Evolutionary conservation across 83 land plant species (phyloP).

Genomic region (Diphasiastrum complanatum): DNA sequence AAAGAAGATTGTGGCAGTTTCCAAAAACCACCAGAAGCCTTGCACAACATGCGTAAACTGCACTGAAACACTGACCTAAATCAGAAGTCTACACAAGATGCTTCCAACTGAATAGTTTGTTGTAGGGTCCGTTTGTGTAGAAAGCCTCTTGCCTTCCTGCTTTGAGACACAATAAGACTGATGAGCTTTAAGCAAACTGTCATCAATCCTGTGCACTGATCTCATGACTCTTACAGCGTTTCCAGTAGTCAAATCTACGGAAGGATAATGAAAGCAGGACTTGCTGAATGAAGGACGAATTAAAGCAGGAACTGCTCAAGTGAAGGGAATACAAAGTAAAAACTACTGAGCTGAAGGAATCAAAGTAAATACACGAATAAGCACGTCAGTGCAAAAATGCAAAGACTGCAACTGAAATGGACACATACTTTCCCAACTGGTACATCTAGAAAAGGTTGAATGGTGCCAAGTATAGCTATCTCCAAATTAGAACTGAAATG

Average conservation of each 20-base stretch:
- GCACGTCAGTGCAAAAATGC: too few relatives aligned
- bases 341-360: too few relatives aligned
- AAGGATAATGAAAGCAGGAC: not conserved
- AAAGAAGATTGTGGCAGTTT: not conserved
- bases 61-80: conserved; percentile 29
- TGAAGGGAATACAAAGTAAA: not conserved
- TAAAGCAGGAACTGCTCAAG: not conserved
- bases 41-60: conserved; percentile 22
- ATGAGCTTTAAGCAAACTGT: conserved; percentile 17
- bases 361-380: too few relatives aligned
- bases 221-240: not conserved
- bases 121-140: conserved; percentile 25
- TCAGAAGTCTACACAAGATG: conserved; percentile 26
- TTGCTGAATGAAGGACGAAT: not conserved
- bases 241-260: not conserved
- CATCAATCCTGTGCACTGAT: conserved; percentile 1
- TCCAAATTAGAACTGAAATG: too few relatives aligned
- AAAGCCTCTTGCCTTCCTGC: conserved; percentile 35
- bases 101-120: conserved; percentile 25
- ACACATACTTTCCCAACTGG: too few relatives aligned
- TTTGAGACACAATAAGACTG: conserved; percentile 21
- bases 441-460: too few relatives aligned
- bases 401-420: too few relatives aligned
- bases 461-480: too few relatives aligned
- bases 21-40: conserved; percentile 12